A percentile compares a stretch with the other conserved stretches of the same genome.
These are phyloP conservation scores for Talaromyces atroroseus DNA, from an alignment of 2,329 filamentous ascomycete genomes.

Conservation along the genomic window DNA sequence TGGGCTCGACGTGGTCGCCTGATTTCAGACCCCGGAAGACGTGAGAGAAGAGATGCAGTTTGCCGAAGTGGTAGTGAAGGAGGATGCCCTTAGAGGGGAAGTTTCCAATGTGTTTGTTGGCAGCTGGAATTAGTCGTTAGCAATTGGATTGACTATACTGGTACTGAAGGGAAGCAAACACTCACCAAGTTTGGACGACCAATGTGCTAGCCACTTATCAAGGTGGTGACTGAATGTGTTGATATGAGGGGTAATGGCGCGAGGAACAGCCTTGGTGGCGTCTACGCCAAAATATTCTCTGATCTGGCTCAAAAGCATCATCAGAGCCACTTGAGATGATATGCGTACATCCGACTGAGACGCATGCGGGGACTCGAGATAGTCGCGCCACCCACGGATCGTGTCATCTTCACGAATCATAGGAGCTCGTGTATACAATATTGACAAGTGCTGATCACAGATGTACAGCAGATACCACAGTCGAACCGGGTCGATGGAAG, in stretches of 20 bases:
- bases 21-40: slow-evolving; percentile 39
- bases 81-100: slow-evolving; percentile 44
- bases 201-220: slow-evolving; percentile 14
- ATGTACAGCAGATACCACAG: slow-evolving; percentile 33
- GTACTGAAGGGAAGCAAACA: neutral
- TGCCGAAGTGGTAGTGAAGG: slow-evolving; percentile 46
- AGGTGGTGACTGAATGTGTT: slow-evolving; percentile 14
- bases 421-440: slow-evolving; percentile 31
- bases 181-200: slow-evolving; percentile 13
- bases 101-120: slow-evolving; percentile 29
- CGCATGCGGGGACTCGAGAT: slow-evolving; percentile 14
- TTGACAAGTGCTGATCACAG: slow-evolving; percentile 33
- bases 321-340: slow-evolving; percentile 12
- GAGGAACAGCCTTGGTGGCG: slow-evolving; percentile 12
- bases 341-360: slow-evolving; percentile 12
- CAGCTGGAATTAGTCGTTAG: neutral
- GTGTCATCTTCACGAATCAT: slow-evolving; percentile 31
- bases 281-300: slow-evolving; percentile 14
- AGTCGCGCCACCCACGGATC: slow-evolving; percentile 12
- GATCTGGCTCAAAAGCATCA: slow-evolving; percentile 13
- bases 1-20: slow-evolving; percentile 24
- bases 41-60: slow-evolving; percentile 45
- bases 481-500: slow-evolving; percentile 27
- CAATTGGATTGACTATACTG: neutral
- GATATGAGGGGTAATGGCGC: slow-evolving; percentile 12